Conservation (phyloP, 2,329 filamentous ascomycete genomes). For the Ambrosiella beaveri region DNA sequence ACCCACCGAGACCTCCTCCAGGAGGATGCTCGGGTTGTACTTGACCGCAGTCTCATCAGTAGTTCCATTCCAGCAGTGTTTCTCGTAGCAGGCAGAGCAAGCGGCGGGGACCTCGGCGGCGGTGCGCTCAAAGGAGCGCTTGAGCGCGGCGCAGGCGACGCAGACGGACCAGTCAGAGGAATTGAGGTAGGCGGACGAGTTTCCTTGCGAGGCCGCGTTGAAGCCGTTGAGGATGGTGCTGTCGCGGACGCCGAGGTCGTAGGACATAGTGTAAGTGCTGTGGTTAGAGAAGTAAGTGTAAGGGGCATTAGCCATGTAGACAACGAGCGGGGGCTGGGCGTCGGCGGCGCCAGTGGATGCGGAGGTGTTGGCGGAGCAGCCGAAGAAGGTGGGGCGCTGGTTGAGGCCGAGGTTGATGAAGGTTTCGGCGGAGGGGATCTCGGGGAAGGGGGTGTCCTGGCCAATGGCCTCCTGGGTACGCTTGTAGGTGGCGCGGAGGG, state of each 20-base stretch:
- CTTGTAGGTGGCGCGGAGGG: constrained; percentile 39
- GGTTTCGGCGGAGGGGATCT: constrained; percentile 35
- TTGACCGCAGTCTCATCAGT: constrained; percentile 5
- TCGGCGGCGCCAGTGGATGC: constrained; percentile 32
- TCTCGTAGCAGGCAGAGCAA: constrained; percentile 59
- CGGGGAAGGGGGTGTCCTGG: constrained; percentile 39
- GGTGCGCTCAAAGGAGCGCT: constrained; percentile 57
- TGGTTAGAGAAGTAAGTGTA: constrained; percentile 64
- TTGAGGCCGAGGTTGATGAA: constrained; percentile 43
- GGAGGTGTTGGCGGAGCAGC: constrained; percentile 30
- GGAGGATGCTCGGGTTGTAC: constrained; percentile 7
- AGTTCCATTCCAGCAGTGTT: constrained; percentile 92
- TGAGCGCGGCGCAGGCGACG: constrained; percentile 73
- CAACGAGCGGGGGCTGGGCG: constrained; percentile 49
- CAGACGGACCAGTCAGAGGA: constrained; percentile 51
- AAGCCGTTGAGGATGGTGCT: constrained; percentile 75
- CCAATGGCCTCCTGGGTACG: constrained; percentile 31
- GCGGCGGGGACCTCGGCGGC: constrained; percentile 48
- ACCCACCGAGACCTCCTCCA: not conserved
- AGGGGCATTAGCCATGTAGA: constrained; percentile 77
- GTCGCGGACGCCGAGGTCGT: constrained; percentile 51
- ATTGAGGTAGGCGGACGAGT: constrained; percentile 52
- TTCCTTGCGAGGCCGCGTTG: constrained; percentile 66
- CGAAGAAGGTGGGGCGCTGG: constrained; percentile 44
- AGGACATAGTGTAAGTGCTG: constrained; percentile 54